Conservation (phyloP, 2,329 filamentous ascomycete species). For the Fusarium compactum region DNA sequence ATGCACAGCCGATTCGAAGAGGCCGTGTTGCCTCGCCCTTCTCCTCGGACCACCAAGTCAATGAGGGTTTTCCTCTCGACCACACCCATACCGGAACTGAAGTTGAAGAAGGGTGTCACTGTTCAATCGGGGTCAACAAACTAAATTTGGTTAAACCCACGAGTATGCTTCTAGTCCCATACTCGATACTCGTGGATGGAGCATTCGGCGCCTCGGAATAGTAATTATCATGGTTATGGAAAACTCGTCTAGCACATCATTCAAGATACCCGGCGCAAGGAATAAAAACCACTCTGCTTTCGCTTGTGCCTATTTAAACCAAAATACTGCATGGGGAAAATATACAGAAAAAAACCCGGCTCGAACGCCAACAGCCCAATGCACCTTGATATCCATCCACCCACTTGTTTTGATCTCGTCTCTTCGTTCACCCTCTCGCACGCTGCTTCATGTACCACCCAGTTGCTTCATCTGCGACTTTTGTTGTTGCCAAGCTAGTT, state of each 20-base stretch:
- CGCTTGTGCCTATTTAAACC: conserved; percentile 27
- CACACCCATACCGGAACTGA: conserved; percentile 67
- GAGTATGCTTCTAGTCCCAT: background rate
- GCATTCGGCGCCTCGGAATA: conserved; percentile 20
- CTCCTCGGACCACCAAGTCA: conserved; percentile 62
- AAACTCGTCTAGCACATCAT: conserved; percentile 7
- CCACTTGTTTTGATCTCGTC: conserved; percentile 1
- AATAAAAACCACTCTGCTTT: conserved; percentile 33
- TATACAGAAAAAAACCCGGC: conserved; percentile 25
- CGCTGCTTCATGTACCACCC: background rate
- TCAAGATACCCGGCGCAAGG: conserved; percentile 39
- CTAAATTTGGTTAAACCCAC: conserved; percentile 8
- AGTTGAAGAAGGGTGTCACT: conserved; percentile 59
- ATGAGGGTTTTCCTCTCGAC: conserved; percentile 72
- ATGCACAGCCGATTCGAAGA: conserved; percentile 69
- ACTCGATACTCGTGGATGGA: background rate
- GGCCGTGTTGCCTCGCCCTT: conserved; percentile 61
- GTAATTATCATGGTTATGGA: conserved; percentile 1
- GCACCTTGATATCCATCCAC: conserved; percentile 14
- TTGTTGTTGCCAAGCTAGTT: conserved; percentile 8
- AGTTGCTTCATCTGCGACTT: background rate
- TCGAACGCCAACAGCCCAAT: conserved; percentile 40
- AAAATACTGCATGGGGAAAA: conserved; percentile 34
- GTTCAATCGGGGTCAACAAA: conserved; percentile 59
- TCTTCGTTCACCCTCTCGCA: background rate